phyloP scores from a whole-genome alignment of 2,329 filamentous ascomycete species.

The Ophiostoma populinum region DNA sequence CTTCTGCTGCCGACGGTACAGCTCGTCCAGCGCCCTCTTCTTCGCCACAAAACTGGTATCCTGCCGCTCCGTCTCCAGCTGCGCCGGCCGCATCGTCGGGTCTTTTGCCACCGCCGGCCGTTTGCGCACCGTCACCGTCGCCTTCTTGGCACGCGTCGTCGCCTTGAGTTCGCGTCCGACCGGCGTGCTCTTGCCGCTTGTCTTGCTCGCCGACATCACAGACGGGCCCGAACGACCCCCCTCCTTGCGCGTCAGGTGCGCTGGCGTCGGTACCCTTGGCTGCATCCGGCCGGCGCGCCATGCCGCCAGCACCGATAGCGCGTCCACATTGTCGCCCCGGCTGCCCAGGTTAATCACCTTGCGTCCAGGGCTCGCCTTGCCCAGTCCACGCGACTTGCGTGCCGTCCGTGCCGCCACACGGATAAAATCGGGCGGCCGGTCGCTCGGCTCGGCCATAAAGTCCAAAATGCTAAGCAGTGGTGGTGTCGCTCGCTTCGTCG shows the following conservation, averaged over 20 bases:
- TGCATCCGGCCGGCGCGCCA: slow-evolving; percentile 39
- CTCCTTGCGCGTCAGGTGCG: background rate
- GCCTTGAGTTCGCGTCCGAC: too few relatives aligned
- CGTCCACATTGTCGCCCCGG: slow-evolving; percentile 43
- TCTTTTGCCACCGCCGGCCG: too few relatives aligned
- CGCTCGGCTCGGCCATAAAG: slow-evolving; percentile 29
- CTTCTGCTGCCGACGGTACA: slow-evolving; percentile 27
- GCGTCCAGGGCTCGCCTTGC: slow-evolving; percentile 34
- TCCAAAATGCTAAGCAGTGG: slow-evolving; percentile 44
- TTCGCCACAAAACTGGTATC: slow-evolving; percentile 25
- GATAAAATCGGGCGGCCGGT: slow-evolving; percentile 35
- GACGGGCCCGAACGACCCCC: too few relatives aligned
- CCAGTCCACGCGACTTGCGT: slow-evolving; percentile 26
- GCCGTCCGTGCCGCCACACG: slow-evolving; percentile 43
- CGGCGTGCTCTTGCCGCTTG: too few relatives aligned
- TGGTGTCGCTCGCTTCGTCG: slow-evolving; percentile 12
- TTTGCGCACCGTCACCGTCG: too few relatives aligned
- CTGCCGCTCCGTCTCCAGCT: slow-evolving; percentile 30
- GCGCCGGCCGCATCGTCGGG: slow-evolving; percentile 26
- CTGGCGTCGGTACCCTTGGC: slow-evolving; percentile 14
- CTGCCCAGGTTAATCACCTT: slow-evolving; percentile 45
- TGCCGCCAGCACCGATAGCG: slow-evolving; percentile 29
- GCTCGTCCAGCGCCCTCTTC: slow-evolving; percentile 36
- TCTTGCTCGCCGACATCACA: too few relatives aligned
- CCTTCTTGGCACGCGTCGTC: too few relatives aligned